phyloP scores from a whole-genome alignment of 2,329 filamentous ascomycete species.

The Diaporthe vexans region DNA sequence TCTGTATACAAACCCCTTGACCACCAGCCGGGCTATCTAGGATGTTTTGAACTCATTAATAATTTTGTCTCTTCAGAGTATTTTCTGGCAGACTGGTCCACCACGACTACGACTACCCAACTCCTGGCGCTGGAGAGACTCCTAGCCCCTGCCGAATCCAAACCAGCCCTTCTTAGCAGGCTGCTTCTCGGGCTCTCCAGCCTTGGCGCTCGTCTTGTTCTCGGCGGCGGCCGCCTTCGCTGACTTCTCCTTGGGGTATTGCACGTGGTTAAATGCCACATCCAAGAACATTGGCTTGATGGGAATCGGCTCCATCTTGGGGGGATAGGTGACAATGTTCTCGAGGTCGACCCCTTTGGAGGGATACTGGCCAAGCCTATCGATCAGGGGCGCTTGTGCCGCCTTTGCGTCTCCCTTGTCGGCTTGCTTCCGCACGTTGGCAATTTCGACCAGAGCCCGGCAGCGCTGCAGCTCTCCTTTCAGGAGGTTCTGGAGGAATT shows the following conservation, averaged over 20 bases:
- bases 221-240: conserved; percentile 45
- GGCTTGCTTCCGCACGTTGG: conserved; percentile 68
- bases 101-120: conserved; percentile 14
- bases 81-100: conserved; percentile 19
- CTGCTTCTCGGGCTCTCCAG: conserved; percentile 57
- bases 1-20: background rate
- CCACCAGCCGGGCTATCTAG: background rate
- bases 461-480: conserved; percentile 82
- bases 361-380: conserved; percentile 83
- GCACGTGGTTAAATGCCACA: conserved; percentile 97
- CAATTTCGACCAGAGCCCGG: conserved; percentile 88
- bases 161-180: conserved; percentile 82
- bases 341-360: conserved; percentile 77
- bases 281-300: conserved; percentile 97
- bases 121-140: conserved; percentile 34
- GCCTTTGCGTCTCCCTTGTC: conserved; percentile 56
- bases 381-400: conserved; percentile 71
- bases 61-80: too few species aligned
- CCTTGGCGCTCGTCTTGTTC: conserved; percentile 48
- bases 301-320: conserved; percentile 84
- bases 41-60: too few species aligned
- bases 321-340: conserved; percentile 90
- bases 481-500: conserved; percentile 73
- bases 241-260: conserved; percentile 79
- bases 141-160: conserved; percentile 71